These are phyloP conservation scores for Telopea speciosissima DNA, from an alignment of 177 flowering plant genomes.

Conservation along the genomic window DNA sequence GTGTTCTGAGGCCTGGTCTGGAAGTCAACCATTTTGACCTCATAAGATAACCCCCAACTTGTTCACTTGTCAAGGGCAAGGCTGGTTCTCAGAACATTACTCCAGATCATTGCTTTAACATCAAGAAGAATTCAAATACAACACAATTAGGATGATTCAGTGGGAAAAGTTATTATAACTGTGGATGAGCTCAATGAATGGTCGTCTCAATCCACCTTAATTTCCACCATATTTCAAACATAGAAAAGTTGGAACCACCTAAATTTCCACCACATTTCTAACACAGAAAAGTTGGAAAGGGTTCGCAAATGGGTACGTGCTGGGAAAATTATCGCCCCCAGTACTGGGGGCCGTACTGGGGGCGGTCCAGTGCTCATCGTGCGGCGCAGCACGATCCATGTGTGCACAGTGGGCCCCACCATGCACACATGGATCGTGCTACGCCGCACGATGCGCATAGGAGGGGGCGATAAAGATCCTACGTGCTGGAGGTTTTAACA, in stretches of 20 bases:
- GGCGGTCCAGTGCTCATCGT: too few species aligned
- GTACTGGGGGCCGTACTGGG: too few species aligned
- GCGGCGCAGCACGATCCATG: too few species aligned
- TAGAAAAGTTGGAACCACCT: background rate
- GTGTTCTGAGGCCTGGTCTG: background rate
- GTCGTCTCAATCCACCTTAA: background rate
- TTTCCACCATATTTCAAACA: background rate
- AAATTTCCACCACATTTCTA: background rate
- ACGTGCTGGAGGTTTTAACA: background rate
- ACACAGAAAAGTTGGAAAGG: background rate
- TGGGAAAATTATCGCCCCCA: too few species aligned
- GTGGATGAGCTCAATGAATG: background rate
- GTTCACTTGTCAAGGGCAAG: too few species aligned
- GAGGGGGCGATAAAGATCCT: too few species aligned
- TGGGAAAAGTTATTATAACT: background rate
- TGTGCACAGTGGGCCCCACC: too few species aligned
- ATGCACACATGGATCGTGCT: too few species aligned
- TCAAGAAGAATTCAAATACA: background rate
- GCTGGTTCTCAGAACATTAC: too few species aligned
- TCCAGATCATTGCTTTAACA: background rate
- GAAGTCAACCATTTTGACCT: too few species aligned
- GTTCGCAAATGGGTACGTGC: background rate
- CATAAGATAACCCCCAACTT: too few species aligned
- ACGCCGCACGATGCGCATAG: too few species aligned
- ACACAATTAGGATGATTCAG: background rate